Conservation (phyloP, 106 monocot genomes). For the Xerophyta viscosa region DNA sequence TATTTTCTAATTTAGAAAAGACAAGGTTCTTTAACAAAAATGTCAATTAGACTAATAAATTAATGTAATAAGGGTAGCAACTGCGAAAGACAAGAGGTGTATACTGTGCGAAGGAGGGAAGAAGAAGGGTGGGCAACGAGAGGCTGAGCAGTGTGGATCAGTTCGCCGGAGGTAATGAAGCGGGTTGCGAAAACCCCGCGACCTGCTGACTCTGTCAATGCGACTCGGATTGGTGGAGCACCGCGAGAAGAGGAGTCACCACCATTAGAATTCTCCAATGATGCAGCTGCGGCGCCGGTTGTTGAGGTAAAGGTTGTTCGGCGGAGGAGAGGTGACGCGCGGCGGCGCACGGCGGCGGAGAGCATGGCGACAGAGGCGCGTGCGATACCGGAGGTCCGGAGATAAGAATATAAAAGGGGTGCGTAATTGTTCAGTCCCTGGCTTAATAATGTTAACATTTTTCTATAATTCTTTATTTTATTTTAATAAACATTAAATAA, state of each 20-base stretch:
- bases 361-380: background rate
- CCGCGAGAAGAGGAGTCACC: too few species aligned
- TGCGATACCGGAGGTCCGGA: too few species aligned
- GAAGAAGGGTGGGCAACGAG: slow-evolving; percentile 54
- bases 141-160: slow-evolving; percentile 87
- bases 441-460: too few species aligned
- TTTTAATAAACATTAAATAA: too few species aligned
- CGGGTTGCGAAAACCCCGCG: slow-evolving; percentile 81
- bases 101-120: slow-evolving; percentile 34
- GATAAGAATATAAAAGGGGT: too few species aligned
- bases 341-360: slow-evolving; percentile 11
- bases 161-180: slow-evolving; percentile 47
- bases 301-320: slow-evolving; percentile 1
- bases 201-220: slow-evolving; percentile 54
- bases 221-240: slow-evolving; percentile 75
- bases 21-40: too few species aligned
- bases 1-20: too few species aligned
- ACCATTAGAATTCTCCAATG: too few species aligned
- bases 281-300: slow-evolving; percentile 1
- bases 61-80: too few species aligned
- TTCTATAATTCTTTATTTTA: too few species aligned
- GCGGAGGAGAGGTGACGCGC: background rate
- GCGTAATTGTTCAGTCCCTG: too few species aligned
- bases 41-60: too few species aligned
- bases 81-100: background rate